phyloP scores from a whole-genome alignment of 257 asterid genomes.

The Ballota nigra region DNA sequence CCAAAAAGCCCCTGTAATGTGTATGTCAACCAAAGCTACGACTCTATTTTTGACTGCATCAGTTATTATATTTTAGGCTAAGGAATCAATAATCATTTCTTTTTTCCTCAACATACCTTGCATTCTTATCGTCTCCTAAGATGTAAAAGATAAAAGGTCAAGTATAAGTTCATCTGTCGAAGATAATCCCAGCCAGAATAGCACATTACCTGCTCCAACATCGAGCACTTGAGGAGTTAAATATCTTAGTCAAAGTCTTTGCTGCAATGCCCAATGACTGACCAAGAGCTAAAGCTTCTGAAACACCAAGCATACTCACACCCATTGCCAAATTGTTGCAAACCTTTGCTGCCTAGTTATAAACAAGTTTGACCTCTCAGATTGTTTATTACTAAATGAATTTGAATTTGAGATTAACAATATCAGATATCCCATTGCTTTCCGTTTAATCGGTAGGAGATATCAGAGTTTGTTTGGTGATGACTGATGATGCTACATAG shows the following conservation, averaged over 20 bases:
- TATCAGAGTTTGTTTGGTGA: not conserved
- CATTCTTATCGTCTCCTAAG: not conserved
- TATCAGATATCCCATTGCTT: not conserved
- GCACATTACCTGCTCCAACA: slow-evolving; percentile 94
- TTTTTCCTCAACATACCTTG: not conserved
- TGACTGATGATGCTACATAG: no score
- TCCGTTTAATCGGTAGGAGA: not conserved
- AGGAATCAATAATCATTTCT: not conserved
- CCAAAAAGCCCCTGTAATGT: not conserved
- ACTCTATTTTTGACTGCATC: not conserved
- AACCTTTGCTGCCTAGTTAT: slow-evolving; percentile 71
- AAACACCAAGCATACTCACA: slow-evolving; percentile 93
- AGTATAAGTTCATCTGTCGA: not conserved
- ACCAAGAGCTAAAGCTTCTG: slow-evolving; percentile 92
- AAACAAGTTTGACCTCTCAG: slow-evolving; percentile 5
- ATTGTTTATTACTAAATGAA: not conserved
- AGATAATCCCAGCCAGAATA: no score
- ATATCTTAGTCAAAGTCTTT: slow-evolving; percentile 63
- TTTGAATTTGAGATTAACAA: not conserved
- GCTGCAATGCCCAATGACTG: slow-evolving; percentile 80
- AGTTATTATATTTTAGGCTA: not conserved
- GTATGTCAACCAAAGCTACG: not conserved
- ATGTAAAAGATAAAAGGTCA: not conserved
- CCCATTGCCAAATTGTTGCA: slow-evolving; percentile 98
- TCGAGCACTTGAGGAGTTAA: slow-evolving; percentile 92